Percentiles rank a stretch among this genome's conserved stretches.
Evolutionary conservation across 148 eudicot species (phyloP).

Genomic region (Nyssa sinensis): DNA sequence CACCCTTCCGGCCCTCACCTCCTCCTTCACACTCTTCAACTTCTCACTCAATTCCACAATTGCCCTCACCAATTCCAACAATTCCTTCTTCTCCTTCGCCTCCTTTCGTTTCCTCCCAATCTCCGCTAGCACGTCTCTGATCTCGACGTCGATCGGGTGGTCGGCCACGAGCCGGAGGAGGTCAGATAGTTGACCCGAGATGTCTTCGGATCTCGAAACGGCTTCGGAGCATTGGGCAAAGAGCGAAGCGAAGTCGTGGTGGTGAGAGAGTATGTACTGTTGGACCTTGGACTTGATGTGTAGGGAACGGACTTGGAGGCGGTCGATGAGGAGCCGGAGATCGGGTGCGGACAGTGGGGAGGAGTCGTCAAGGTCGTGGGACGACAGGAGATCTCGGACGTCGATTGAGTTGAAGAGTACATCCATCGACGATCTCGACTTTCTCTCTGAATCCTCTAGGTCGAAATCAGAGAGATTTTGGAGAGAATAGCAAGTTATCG

Average conservation of each 20-base stretch:
- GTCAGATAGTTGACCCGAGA: constrained; percentile 41
- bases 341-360: constrained; percentile 89
- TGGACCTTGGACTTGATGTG: constrained; percentile 73
- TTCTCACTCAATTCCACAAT: constrained; percentile 43
- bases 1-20: constrained; percentile 47
- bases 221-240: constrained; percentile 58
- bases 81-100: constrained; percentile 50
- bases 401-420: constrained; percentile 52
- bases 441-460: constrained; percentile 9
- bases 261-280: constrained; percentile 58
- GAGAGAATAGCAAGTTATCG: not conserved
- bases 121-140: constrained; percentile 35
- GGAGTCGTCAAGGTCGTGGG: constrained; percentile 50
- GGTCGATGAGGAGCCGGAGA: constrained; percentile 82
- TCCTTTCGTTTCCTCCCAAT: constrained; percentile 39
- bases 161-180: constrained; percentile 37
- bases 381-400: constrained; percentile 65
- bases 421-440: constrained; percentile 41
- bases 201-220: constrained; percentile 32
- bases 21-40: constrained; percentile 38
- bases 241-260: constrained; percentile 57
- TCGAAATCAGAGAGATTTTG: constrained; percentile 1
- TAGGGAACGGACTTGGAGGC: constrained; percentile 62
- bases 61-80: constrained; percentile 40
- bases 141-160: constrained; percentile 33